These are phyloP conservation scores for Aspergillus bertholletiae DNA, from an alignment of 495 filamentous ascomycete species.

Conservation along the genomic window DNA sequence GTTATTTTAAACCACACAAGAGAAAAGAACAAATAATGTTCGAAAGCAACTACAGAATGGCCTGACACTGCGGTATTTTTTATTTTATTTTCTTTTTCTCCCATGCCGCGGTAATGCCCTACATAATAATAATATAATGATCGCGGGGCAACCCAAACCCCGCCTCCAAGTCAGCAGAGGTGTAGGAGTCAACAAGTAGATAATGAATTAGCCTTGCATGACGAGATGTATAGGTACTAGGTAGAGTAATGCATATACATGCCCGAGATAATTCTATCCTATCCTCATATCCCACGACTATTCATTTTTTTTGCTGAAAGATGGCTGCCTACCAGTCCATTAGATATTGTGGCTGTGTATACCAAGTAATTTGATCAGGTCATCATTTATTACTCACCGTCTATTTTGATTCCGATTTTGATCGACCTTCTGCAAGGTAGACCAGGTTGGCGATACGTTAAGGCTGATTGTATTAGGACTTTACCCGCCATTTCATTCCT, in stretches of 20 bases:
- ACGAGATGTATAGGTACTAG: slow-evolving; percentile 1
- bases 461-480: slow-evolving; percentile 5
- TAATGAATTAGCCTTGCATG: slow-evolving; percentile 16
- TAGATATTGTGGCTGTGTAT: slow-evolving; percentile 13
- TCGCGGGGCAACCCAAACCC: slow-evolving; percentile 12
- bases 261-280: not conserved
- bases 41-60: not conserved
- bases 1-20: no score
- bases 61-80: not conserved
- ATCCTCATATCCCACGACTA: not conserved
- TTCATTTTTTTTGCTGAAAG: slow-evolving; percentile 5
- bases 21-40: no score
- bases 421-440: slow-evolving; percentile 15
- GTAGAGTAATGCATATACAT: not conserved
- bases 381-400: slow-evolving; percentile 17
- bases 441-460: slow-evolving; percentile 15
- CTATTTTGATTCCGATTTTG: slow-evolving; percentile 10
- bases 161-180: slow-evolving; percentile 1
- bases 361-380: slow-evolving; percentile 13
- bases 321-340: slow-evolving; percentile 4
- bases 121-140: not conserved
- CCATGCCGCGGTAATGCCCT: not conserved
- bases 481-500: slow-evolving; percentile 18
- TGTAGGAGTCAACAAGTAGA: slow-evolving; percentile 7
- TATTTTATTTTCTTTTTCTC: no score